These are phyloP conservation scores for Pilatotrama ljubarskyi DNA, from an alignment of 768 basidiomycete genomes.

Conservation along the genomic window DNA sequence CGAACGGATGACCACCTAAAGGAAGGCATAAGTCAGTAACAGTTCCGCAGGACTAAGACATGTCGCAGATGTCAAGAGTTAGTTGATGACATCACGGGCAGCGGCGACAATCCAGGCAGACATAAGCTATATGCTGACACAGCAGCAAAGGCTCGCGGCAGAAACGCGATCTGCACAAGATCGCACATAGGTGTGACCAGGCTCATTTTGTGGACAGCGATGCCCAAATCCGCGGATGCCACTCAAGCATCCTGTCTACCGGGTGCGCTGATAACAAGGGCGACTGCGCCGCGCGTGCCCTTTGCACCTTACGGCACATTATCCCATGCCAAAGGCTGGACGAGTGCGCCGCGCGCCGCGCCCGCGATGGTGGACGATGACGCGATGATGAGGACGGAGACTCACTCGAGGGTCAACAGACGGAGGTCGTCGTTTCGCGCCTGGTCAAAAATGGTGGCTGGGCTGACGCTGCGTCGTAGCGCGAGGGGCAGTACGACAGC, in stretches of 20 bases:
- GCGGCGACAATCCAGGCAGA: not conserved
- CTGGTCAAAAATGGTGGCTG: constrained; percentile 73
- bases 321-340: not conserved
- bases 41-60: constrained; percentile 1
- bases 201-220: not conserved
- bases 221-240: not conserved
- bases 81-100: constrained; percentile 3
- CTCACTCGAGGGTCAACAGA: constrained; percentile 78
- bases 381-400: constrained; percentile 12
- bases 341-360: not conserved
- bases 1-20: constrained; percentile 77
- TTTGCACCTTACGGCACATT: not conserved
- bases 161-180: constrained; percentile 7
- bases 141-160: constrained; percentile 4
- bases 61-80: not conserved
- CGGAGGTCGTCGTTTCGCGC: constrained; percentile 78
- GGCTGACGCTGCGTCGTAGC: constrained; percentile 43
- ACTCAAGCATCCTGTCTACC: not conserved
- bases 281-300: not conserved
- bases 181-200: constrained; percentile 9
- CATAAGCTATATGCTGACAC: not conserved
- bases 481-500: constrained; percentile 27
- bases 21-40: constrained; percentile 13
- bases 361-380: constrained; percentile 14
- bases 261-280: constrained; percentile 12